A percentile compares a stretch with the other conserved stretches of the same genome.
Evolutionary conservation across 306 rosid genomes (phyloP).

Genomic region (Erythrophleum fordii): DNA sequence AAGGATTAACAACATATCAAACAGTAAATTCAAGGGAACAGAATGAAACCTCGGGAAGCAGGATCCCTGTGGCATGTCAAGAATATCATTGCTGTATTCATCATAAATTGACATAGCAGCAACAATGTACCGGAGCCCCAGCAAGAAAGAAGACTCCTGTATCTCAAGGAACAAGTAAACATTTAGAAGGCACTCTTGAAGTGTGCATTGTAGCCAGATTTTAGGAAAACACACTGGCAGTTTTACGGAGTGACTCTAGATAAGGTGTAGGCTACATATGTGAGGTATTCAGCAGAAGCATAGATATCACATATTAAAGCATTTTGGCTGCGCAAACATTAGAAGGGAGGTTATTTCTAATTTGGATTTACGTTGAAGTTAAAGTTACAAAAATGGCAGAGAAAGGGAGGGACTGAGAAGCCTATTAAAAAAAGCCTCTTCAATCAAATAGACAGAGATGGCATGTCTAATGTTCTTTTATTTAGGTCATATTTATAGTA

Average conservation of each 20-base stretch:
- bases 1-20: conserved; percentile 13
- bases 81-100: conserved; percentile 92
- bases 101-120: conserved; percentile 91
- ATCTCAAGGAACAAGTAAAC: conserved; percentile 45
- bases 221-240: neutral
- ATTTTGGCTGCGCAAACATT: neutral
- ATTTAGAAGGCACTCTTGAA: conserved; percentile 3
- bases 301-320: neutral
- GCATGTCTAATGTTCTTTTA: too few species aligned
- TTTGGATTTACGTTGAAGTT: too few species aligned
- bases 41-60: conserved; percentile 87
- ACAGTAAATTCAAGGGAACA: conserved; percentile 25
- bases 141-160: conserved; percentile 80
- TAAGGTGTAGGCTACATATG: neutral
- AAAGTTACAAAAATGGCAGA: too few species aligned
- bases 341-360: neutral
- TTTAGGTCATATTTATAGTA: too few species aligned
- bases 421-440: too few species aligned
- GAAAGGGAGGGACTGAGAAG: too few species aligned
- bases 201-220: neutral
- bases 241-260: neutral
- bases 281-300: neutral
- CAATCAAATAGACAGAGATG: too few species aligned
- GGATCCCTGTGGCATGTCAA: conserved; percentile 94
- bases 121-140: conserved; percentile 66